Percentiles rank a stretch among this genome's conserved stretches.
These are phyloP conservation scores for Coemansia interrupta DNA, from an alignment of 192 early-diverging fungal genomes.

Conservation along the genomic window DNA sequence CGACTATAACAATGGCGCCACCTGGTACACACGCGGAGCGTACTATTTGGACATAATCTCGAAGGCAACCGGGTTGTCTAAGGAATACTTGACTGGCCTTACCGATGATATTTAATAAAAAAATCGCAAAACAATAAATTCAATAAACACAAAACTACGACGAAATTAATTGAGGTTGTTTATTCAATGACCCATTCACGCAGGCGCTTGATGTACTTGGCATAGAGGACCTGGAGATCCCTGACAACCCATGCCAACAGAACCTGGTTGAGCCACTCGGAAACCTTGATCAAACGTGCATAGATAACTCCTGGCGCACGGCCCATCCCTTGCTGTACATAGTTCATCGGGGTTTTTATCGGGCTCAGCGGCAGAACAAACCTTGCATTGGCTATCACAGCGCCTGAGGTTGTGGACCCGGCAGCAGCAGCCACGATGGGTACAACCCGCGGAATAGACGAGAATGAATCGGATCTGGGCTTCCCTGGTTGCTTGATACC, in stretches of 20 bases:
- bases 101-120: not conserved
- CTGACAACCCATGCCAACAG: conserved; percentile 51
- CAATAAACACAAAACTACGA: not conserved
- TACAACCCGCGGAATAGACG: conserved; percentile 29
- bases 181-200: conserved; percentile 54
- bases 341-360: conserved; percentile 43
- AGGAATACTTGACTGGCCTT: not conserved
- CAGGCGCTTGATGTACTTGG: conserved; percentile 54
- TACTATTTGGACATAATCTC: not conserved
- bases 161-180: not conserved
- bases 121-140: not conserved
- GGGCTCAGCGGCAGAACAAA: conserved; percentile 48
- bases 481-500: conserved; percentile 11
- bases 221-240: conserved; percentile 51
- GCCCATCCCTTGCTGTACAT: conserved; percentile 45
- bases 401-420: not conserved
- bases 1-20: not conserved
- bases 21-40: not conserved
- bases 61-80: not conserved
- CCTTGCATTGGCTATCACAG: conserved; percentile 12
- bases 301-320: conserved; percentile 49
- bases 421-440: conserved; percentile 7
- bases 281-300: conserved; percentile 42
- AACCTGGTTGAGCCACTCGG: conserved; percentile 52
- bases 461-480: conserved; percentile 42